Percentiles rank a stretch among this genome's conserved stretches.
phyloP scores from a whole-genome alignment of 2,329 filamentous ascomycete genomes.

The Chaetomium sp. region DNA sequence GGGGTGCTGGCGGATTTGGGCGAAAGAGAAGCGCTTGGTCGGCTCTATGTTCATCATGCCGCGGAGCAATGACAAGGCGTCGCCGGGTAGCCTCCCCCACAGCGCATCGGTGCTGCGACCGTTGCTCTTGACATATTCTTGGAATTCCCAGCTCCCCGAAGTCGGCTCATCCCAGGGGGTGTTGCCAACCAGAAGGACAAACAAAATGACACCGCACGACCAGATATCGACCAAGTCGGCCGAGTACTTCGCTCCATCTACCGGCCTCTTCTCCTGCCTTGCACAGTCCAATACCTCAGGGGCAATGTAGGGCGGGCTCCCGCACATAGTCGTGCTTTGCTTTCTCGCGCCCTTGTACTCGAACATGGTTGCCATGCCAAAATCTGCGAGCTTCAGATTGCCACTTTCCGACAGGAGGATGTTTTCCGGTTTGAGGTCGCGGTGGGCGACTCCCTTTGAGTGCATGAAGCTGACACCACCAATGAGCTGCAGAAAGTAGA shows the following conservation, averaged over 20 bases:
- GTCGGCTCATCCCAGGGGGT: conserved; percentile 98
- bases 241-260: conserved; percentile 62
- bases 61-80: conserved; percentile 78
- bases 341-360: conserved; percentile 84
- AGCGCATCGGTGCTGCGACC: conserved; percentile 83
- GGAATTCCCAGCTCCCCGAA: conserved; percentile 81
- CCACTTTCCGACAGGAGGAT: conserved; percentile 84
- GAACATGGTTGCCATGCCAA: conserved; percentile 93
- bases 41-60: conserved; percentile 90
- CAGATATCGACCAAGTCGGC: conserved; percentile 89
- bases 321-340: conserved; percentile 84
- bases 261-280: conserved; percentile 48
- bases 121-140: conserved; percentile 78
- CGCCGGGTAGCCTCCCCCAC: conserved; percentile 75
- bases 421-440: conserved; percentile 93
- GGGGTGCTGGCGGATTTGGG: conserved; percentile 84
- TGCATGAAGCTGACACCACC: conserved; percentile 94
- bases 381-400: conserved; percentile 92
- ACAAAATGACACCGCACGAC: conserved; percentile 97
- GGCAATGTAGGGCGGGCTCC: conserved; percentile 95
- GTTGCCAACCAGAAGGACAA: conserved; percentile 92
- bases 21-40: conserved; percentile 75
- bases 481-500: conserved; percentile 93
- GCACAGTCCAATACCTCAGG: conserved; percentile 76
- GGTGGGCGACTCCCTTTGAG: conserved; percentile 90